phyloP scores from a whole-genome alignment of 352 stramenopile species.

The Phytophthora chlamydospora region DNA sequence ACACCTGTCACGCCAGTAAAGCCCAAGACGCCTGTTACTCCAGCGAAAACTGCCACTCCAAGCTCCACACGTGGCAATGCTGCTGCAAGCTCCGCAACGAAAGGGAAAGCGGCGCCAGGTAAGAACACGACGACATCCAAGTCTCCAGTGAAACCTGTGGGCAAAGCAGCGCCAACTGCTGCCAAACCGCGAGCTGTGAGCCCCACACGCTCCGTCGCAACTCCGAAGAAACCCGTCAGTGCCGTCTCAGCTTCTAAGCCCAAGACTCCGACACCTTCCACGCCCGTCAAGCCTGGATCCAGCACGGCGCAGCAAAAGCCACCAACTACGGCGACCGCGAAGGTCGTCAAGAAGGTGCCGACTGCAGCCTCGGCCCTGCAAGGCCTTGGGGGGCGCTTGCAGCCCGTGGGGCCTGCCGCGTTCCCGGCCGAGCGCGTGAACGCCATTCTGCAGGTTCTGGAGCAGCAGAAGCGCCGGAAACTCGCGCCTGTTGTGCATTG shows the following conservation, averaged over 20 bases:
- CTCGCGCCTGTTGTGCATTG: constrained; percentile 48
- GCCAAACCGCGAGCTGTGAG: constrained; percentile 23
- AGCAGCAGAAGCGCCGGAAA: constrained; percentile 41
- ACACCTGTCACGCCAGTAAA: constrained; percentile 1
- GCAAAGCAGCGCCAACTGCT: constrained; percentile 2
- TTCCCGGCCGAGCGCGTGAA: constrained; percentile 58
- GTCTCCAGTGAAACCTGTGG: constrained; percentile 21
- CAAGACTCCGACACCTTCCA: background rate
- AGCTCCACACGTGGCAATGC: constrained; percentile 18
- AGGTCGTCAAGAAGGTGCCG: constrained; percentile 24
- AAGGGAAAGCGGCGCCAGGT: constrained; percentile 17
- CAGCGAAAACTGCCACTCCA: constrained; percentile 1
- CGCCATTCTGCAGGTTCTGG: constrained; percentile 46
- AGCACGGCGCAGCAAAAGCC: constrained; percentile 12
- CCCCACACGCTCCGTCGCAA: constrained; percentile 7
- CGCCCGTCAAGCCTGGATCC: constrained; percentile 6
- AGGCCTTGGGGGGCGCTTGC: constrained; percentile 46
- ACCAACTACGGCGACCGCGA: background rate
- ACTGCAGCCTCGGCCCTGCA: constrained; percentile 34
- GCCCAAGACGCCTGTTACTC: constrained; percentile 9
- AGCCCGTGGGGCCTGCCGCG: constrained; percentile 34
- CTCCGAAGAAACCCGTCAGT: constrained; percentile 13
- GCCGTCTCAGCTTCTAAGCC: constrained; percentile 11
- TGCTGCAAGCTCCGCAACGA: background rate
- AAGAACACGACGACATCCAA: constrained; percentile 18